Evolutionary conservation across 768 basidiomycete species (phyloP).

Genomic region (Coprinellus micaceus): DNA sequence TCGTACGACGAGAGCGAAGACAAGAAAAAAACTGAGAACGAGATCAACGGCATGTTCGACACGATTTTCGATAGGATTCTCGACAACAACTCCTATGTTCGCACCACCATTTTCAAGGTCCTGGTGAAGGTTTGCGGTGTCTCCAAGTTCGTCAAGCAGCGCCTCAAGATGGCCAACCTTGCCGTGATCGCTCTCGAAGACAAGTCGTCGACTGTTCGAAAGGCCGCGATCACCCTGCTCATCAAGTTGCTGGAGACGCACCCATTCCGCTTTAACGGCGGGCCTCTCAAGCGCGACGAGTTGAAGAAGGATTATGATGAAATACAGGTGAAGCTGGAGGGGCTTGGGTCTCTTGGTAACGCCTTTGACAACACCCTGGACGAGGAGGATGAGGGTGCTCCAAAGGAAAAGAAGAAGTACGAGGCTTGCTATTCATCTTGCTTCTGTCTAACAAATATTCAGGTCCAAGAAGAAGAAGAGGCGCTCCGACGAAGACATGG

Average conservation of each 20-base stretch:
- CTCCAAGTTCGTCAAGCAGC: constrained; percentile 82
- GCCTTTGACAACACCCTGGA: constrained; percentile 45
- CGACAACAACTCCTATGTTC: constrained; percentile 87
- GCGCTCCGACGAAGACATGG: constrained; percentile 48
- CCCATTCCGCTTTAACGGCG: constrained; percentile 86
- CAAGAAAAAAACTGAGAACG: constrained; percentile 54
- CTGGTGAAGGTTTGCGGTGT: constrained; percentile 72
- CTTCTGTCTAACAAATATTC: constrained; percentile 3
- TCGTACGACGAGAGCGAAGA: constrained; percentile 46
- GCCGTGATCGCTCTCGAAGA: constrained; percentile 82
- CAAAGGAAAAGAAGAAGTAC: constrained; percentile 29
- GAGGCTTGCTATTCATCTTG: constrained; percentile 8
- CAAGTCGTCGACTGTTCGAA: constrained; percentile 86
- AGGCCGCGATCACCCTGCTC: constrained; percentile 73
- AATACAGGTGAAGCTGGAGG: constrained; percentile 60
- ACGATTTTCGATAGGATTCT: constrained; percentile 83
- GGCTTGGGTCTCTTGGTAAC: constrained; percentile 70
- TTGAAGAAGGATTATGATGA: constrained; percentile 73
- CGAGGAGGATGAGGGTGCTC: constrained; percentile 19
- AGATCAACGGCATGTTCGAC: constrained; percentile 78
- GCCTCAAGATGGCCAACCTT: constrained; percentile 69
- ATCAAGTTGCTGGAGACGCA: constrained; percentile 78
- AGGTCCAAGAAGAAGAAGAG: constrained; percentile 25
- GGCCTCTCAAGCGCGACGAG: constrained; percentile 62
- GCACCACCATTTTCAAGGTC: constrained; percentile 80